A percentile compares a stretch with the other conserved stretches of the same genome.
These are phyloP conservation scores for Hemileccinum rubropunctum DNA, from an alignment of 768 basidiomycete genomes.

Conservation along the genomic window DNA sequence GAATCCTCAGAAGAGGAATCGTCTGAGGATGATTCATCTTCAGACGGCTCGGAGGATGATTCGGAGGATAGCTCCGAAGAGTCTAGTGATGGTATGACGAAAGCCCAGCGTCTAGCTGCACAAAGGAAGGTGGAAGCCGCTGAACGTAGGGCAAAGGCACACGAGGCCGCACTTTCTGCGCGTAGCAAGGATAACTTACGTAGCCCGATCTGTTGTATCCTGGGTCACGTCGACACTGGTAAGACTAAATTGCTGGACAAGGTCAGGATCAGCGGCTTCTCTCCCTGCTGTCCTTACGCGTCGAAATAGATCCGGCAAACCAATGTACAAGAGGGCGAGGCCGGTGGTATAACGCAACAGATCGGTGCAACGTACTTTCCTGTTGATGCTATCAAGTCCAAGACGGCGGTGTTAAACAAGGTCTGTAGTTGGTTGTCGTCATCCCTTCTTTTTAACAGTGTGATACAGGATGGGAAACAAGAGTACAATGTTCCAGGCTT, in stretches of 20 bases:
- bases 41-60: conserved; percentile 50
- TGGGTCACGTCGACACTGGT: conserved; percentile 99
- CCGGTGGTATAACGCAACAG: conserved; percentile 99
- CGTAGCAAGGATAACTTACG: conserved; percentile 87
- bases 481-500: conserved; percentile 98
- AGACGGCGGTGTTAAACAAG: conserved; percentile 92
- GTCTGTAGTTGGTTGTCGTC: conserved; percentile 35
- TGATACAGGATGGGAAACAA: conserved; percentile 62
- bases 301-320: conserved; percentile 90
- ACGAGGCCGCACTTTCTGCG: conserved; percentile 82
- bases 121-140: conserved; percentile 84
- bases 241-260: conserved; percentile 98
- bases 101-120: conserved; percentile 60
- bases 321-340: conserved; percentile 98
- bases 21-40: conserved; percentile 43
- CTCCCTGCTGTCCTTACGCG: conserved; percentile 1
- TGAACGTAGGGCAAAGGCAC: conserved; percentile 72
- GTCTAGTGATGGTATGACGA: conserved; percentile 66
- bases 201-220: conserved; percentile 97
- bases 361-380: conserved; percentile 99
- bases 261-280: conserved; percentile 40
- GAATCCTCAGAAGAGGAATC: conserved; percentile 33
- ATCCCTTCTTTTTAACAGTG: conserved; percentile 7
- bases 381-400: conserved; percentile 86
- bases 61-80: conserved; percentile 39